Conservation (phyloP, 345 rosid species). For the Eucalyptus globulus region DNA sequence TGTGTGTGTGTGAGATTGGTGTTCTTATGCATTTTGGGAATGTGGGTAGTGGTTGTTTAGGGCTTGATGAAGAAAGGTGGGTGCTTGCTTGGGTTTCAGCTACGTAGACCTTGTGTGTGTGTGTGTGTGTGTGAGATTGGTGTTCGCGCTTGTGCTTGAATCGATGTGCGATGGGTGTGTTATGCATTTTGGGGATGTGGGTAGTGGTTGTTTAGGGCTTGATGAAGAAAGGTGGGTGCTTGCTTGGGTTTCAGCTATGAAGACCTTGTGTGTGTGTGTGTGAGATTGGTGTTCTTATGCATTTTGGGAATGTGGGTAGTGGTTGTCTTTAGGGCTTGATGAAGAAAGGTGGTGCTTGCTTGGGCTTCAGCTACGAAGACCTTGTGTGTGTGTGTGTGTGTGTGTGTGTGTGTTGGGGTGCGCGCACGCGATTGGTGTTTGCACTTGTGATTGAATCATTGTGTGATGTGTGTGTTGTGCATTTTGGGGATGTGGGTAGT, state of each 20-base stretch:
- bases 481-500: background rate
- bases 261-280: slow-evolving; percentile 28
- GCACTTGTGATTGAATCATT: background rate
- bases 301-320: background rate
- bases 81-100: slow-evolving; percentile 21
- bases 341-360: background rate
- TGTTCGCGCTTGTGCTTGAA: background rate
- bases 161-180: background rate
- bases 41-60: background rate
- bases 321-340: background rate
- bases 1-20: background rate
- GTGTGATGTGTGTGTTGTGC: background rate
- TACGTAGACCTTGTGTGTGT: slow-evolving; percentile 43
- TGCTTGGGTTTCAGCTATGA: slow-evolving; percentile 46
- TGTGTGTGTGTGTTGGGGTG: background rate
- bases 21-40: background rate
- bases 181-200: background rate
- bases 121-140: background rate
- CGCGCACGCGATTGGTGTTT: background rate
- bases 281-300: background rate
- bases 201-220: background rate
- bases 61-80: background rate
- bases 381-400: background rate
- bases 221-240: background rate
- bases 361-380: slow-evolving; percentile 69